A percentile compares a stretch with the other conserved stretches of the same genome.
These are phyloP conservation scores for Pichia sp. DNA, from an alignment of 1,139 yeast species.

Conservation along the genomic window DNA sequence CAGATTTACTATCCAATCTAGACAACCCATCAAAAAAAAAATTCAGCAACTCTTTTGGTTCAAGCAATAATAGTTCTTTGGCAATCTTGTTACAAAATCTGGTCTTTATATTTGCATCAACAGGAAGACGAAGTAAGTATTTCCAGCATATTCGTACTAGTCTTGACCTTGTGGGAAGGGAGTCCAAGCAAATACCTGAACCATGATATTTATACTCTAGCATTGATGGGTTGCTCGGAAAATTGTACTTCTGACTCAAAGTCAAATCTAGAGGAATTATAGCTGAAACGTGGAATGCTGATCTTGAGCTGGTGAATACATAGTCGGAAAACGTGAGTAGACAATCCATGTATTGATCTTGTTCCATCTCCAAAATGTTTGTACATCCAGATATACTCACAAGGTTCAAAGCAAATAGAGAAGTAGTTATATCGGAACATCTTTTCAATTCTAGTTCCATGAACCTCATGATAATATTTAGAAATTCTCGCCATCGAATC, in stretches of 20 bases:
- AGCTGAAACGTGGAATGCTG: not conserved
- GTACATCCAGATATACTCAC: constrained; percentile 1
- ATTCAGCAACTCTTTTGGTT: constrained; percentile 6
- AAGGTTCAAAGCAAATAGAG: constrained; percentile 8
- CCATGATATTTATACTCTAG: constrained; percentile 11
- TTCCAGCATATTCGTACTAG: constrained; percentile 10
- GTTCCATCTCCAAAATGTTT: not conserved
- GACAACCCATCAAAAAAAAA: constrained; percentile 2
- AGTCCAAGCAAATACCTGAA: constrained; percentile 13
- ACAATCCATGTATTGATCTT: constrained; percentile 5
- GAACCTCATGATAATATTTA: constrained; percentile 6
- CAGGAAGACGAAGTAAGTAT: constrained; percentile 1
- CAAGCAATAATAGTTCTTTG: not conserved
- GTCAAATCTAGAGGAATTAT: constrained; percentile 14
- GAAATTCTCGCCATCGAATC: constrained; percentile 18
- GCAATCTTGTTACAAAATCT: constrained; percentile 6
- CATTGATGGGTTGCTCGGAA: constrained; percentile 9
- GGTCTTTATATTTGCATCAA: not conserved
- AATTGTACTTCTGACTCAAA: constrained; percentile 10
- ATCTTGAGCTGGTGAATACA: constrained; percentile 3
- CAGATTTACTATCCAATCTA: not conserved
- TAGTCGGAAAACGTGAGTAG: constrained; percentile 5
- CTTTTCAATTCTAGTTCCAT: constrained; percentile 12
- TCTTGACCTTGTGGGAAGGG: constrained; percentile 8
- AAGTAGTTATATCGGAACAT: not conserved